Conservation (phyloP, 257 asterid species). For the Przewalskia tangutica region DNA sequence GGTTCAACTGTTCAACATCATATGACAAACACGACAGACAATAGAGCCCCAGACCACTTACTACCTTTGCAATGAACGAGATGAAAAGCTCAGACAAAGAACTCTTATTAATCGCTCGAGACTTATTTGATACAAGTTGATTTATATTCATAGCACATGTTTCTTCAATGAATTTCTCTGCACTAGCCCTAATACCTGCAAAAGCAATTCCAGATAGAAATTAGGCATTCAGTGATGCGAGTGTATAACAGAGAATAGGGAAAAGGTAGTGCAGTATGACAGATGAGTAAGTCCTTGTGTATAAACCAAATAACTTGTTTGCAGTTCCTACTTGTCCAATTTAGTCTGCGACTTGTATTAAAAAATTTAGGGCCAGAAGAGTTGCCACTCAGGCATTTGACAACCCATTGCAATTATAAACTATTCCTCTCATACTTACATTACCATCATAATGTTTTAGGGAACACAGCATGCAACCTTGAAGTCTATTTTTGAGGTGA, state of each 20-base stretch:
- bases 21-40: neutral
- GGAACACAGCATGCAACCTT: neutral
- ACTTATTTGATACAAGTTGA: conserved; percentile 37
- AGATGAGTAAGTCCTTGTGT: neutral
- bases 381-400: neutral
- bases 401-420: neutral
- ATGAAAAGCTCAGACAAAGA: conserved; percentile 67
- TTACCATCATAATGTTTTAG: neutral
- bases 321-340: neutral
- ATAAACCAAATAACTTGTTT: neutral
- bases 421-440: neutral
- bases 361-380: neutral
- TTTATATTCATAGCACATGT: conserved; percentile 52
- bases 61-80: conserved; percentile 67
- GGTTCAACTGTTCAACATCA: conserved; percentile 1
- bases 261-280: neutral
- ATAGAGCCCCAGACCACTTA: neutral
- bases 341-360: neutral
- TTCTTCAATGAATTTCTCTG: conserved; percentile 64
- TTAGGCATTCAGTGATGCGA: neutral
- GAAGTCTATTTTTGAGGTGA: neutral
- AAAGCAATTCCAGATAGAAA: conserved; percentile 12
- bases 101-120: conserved; percentile 52
- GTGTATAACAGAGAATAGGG: neutral
- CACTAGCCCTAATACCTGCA: conserved; percentile 74